Evolutionary conservation across 2,329 filamentous ascomycete species (phyloP), one percentile per base, ranked within the genome.

Genomic region (Moelleriella libera): DNA sequence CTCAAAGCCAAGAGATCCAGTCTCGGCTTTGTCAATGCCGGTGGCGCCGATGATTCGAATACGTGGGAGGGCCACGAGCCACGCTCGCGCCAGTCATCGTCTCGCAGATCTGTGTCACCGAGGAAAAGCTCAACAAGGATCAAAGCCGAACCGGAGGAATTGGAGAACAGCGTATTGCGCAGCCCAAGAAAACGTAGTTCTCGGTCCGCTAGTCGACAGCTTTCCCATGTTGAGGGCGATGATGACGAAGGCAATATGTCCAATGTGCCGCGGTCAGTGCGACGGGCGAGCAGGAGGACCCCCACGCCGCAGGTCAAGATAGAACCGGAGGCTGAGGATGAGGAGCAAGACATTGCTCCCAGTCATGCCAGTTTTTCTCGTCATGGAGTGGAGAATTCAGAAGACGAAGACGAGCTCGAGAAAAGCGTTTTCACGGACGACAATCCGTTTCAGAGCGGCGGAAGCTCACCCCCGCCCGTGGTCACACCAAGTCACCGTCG

Each of bases 391-490:
- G 34, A 46, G 5, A n/a, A 28, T 2, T 45, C 43, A 11, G 40
- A 45, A 5, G 48, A 51, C 12, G 53, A 52, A 5, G 53, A 53
- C 28, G 65, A 69, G 40, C 72, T 75, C 6, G 74, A 76, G 34
- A 51, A 55, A 34, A 83, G 74, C 57, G 82, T 85, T 32, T 97
- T 97, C 63, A 88, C 84, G 1, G 76, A 82, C 55, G 88, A 96
- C 47, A 97, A 97, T 58, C 89, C 90, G 0, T 97, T 97, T 60
- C 90, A 97, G 62, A 86, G 85, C 59, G 84, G 88, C 41, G 47
- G 49, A 3, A 85, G 82, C 62, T 83, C 86, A 8, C 82, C 86
- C 2, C 64, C 74, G 5, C 63, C 64, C 1, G 64, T 71, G 30
- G 69, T 68, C 60, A 68, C 70, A 30, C 66, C 75, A 28, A 66